Evolutionary conservation across 2,329 filamentous ascomycete genomes (phyloP).

Genomic region (Aotearoamyces nothofagi): DNA sequence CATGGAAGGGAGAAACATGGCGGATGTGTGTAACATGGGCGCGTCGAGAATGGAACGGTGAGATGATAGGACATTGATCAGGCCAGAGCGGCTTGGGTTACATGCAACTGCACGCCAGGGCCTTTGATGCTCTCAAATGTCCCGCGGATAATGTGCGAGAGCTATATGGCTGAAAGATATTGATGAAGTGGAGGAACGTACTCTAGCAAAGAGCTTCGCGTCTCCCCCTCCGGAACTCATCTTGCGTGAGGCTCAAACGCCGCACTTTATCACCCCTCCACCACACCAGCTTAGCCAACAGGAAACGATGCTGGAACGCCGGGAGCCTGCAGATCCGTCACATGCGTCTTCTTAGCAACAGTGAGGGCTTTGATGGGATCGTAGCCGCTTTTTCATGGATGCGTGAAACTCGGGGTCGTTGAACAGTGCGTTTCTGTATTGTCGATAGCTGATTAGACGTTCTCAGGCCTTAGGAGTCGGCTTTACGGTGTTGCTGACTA

Average conservation of each 20-base stretch:
- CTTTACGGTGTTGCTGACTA: too few species aligned
- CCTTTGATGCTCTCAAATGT: too few species aligned
- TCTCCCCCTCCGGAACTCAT: constrained; percentile 56
- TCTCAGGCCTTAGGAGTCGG: too few species aligned
- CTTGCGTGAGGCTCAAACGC: constrained; percentile 10
- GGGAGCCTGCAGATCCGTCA: constrained; percentile 11
- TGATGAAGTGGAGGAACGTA: constrained; percentile 34
- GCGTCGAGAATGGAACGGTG: too few species aligned
- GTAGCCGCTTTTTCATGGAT: constrained; percentile 12
- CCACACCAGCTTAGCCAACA: constrained; percentile 4
- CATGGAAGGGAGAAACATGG: constrained; percentile 18
- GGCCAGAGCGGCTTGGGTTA: not conserved
- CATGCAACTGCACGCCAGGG: not conserved
- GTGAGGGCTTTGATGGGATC: constrained; percentile 7
- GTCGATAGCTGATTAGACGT: too few species aligned
- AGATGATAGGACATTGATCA: too few species aligned
- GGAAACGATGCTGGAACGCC: constrained; percentile 1
- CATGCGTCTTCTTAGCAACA: constrained; percentile 11
- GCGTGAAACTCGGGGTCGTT: too few species aligned
- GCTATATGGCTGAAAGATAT: constrained; percentile 9
- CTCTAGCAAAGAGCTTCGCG: constrained; percentile 98
- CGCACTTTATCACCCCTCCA: constrained; percentile 14
- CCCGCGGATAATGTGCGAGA: too few species aligned
- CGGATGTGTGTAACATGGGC: too few species aligned
- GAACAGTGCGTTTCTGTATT: too few species aligned